Evolutionary conservation across 441 rosid genomes (phyloP).

Genomic region (Daphne laureola): DNA sequence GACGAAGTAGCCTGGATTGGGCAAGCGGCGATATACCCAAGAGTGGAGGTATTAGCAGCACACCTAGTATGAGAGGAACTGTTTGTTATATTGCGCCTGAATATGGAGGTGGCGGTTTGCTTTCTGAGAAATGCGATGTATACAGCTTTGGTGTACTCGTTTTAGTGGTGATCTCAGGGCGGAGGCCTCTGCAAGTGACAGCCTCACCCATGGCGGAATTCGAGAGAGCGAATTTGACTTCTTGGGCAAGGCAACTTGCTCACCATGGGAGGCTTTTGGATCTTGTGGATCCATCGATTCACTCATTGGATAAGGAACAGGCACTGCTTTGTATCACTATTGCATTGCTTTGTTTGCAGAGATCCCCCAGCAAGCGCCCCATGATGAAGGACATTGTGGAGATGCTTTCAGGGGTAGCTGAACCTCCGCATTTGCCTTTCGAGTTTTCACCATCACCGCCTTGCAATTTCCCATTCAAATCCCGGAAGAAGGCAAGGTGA

Average conservation of each 20-base stretch:
- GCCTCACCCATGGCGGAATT: constrained; percentile 87
- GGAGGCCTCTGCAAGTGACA: constrained; percentile 79
- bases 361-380: constrained; percentile 70
- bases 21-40: constrained; percentile 56
- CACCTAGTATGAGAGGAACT: constrained; percentile 91
- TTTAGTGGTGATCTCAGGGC: constrained; percentile 68
- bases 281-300: constrained; percentile 58
- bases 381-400: constrained; percentile 64
- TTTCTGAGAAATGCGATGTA: constrained; percentile 79
- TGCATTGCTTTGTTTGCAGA: constrained; percentile 78
- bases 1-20: constrained; percentile 62
- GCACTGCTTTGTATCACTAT: constrained; percentile 79
- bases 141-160: constrained; percentile 82
- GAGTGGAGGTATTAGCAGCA: constrained; percentile 82
- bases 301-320: constrained; percentile 55
- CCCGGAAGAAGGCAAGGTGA: constrained; percentile 63
- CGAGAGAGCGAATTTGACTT: constrained; percentile 80
- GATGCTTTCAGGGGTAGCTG: constrained; percentile 69
- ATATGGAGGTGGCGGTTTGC: constrained; percentile 62
- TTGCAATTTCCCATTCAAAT: constrained; percentile 55
- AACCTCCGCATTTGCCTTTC: constrained; percentile 73
- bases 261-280: constrained; percentile 65
- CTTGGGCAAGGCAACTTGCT: constrained; percentile 86
- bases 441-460: constrained; percentile 93
- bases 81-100: constrained; percentile 90